Base-by-base conservation (phyloP, 1,284 basidiomycete genomes). In the Sporisorium exsertum region DNA sequence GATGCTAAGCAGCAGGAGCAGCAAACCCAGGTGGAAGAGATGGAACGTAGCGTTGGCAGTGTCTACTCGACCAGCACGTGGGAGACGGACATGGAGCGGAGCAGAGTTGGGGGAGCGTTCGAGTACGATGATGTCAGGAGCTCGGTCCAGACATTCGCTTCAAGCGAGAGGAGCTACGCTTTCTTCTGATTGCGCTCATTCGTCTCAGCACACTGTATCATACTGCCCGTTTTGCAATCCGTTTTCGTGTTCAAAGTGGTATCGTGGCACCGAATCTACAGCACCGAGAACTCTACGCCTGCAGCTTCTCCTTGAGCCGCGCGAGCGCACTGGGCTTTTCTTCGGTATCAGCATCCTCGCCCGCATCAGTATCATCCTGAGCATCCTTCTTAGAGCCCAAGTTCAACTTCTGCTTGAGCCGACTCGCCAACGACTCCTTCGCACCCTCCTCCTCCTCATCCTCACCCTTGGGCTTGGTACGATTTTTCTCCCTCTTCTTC, bases 401-500 rank as follows among this genome's bases (percentile, higher is more conserved):
- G 5, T 32, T 50, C 9, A 59, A 22, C 33, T 63, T 72, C 37
- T 62, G 35, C 53, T 65, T 72, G 16, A 58, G n/a, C 18, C 64
- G 29, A 8, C 16, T 33, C 1, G 50, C 59, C 24, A 66, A 24
- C 33, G 61, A 64, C n/a, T 57, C 32, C 56, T 66, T 63, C 29
- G 20, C n/a, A 16, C 7, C 40, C 8, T 29, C 52, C 3, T 54
- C 40, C 35, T 32, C 42, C 22, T 56, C 27, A 18, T 49, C 20
- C 2, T 71, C 51, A 5, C 40, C 47, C 9, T 59, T 45, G 5
- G 51, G 40, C 12, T 64, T 22, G 5, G 58, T 70, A 3, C 53
- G 35, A 10, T 57, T 59, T 40, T 65, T 54, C 20, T 77, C 58
- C 32, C 58, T 45, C 45, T 72, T 64, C 63, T 74, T 72, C 22